Percentiles rank a stretch among this genome's conserved stretches.
Conservation (phyloP, 208 protist genomes). For the Endotrypanum monterogeii region DNA sequence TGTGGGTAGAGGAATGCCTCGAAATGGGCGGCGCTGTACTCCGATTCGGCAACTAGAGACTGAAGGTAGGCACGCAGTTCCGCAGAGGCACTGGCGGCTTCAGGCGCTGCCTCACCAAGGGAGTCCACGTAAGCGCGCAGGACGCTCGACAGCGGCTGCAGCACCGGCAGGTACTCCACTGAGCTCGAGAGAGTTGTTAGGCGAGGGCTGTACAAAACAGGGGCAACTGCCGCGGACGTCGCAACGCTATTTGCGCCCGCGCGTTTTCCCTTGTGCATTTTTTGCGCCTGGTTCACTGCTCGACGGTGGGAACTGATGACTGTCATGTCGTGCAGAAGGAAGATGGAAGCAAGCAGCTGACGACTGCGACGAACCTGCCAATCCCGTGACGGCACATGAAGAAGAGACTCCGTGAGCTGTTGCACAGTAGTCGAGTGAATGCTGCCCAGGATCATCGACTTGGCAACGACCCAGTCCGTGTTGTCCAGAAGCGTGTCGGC, state of each 20-base stretch:
- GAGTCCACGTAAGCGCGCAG: conserved; percentile 42
- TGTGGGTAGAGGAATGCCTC: conserved; percentile 71
- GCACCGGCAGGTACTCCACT: conserved; percentile 44
- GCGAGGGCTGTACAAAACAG: conserved; percentile 23
- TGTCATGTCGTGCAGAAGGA: conserved; percentile 74
- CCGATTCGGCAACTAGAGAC: conserved; percentile 22
- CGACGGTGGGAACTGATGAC: conserved; percentile 46
- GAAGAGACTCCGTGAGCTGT: conserved; percentile 51
- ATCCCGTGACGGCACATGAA: conserved; percentile 42
- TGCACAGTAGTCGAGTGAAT: conserved; percentile 66
- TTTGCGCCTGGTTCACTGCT: conserved; percentile 27
- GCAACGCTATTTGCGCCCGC: background rate
- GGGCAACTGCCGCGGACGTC: background rate
- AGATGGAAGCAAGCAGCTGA: conserved; percentile 54
- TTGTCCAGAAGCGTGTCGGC: conserved; percentile 60
- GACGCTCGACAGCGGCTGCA: conserved; percentile 37
- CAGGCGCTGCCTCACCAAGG: conserved; percentile 21
- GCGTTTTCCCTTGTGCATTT: conserved; percentile 44
- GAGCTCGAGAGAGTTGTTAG: background rate
- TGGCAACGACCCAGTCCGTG: conserved; percentile 70
- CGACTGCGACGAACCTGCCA: conserved; percentile 44
- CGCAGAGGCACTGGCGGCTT: conserved; percentile 22
- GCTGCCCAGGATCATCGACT: conserved; percentile 72
- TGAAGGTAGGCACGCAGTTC: conserved; percentile 30
- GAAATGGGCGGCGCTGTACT: conserved; percentile 32